phyloP scores from a whole-genome alignment of 73 alveolate species.

The Paramecium pentaurelia region DNA sequence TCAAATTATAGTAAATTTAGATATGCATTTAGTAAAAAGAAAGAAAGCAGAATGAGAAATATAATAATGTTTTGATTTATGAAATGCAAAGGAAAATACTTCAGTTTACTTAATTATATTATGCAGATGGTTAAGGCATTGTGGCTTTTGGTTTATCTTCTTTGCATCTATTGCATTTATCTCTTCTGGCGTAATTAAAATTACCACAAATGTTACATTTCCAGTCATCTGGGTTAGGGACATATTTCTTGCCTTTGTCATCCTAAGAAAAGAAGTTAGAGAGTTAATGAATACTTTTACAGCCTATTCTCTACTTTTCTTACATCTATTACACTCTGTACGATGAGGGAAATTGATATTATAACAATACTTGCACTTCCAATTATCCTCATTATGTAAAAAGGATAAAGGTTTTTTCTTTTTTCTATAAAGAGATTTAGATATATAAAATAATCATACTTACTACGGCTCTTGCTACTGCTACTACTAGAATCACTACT shows the following conservation, averaged over 20 bases:
- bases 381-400: slow-evolving; percentile 22
- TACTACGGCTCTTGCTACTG: slow-evolving; percentile 3
- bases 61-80: neutral
- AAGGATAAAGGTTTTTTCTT: slow-evolving; percentile 12
- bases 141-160: neutral
- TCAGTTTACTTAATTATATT: neutral
- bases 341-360: slow-evolving; percentile 38
- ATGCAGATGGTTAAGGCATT: neutral
- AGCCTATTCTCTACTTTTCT: slow-evolving; percentile 36
- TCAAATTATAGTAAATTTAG: neutral
- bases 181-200: slow-evolving; percentile 19
- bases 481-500: slow-evolving; percentile 27
- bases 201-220: slow-evolving; percentile 15
- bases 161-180: slow-evolving; percentile 24
- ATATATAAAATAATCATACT: neutral
- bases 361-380: slow-evolving; percentile 20
- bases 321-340: slow-evolving; percentile 16
- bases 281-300: neutral
- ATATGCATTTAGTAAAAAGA: neutral
- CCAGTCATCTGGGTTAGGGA: slow-evolving; percentile 31
- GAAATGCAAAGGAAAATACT: neutral
- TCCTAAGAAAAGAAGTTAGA: neutral
- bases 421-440: neutral
- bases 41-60: neutral
- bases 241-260: neutral